Base-by-base conservation (phyloP, 2,329 filamentous ascomycete genomes). In the Capronia epimyces region DNA sequence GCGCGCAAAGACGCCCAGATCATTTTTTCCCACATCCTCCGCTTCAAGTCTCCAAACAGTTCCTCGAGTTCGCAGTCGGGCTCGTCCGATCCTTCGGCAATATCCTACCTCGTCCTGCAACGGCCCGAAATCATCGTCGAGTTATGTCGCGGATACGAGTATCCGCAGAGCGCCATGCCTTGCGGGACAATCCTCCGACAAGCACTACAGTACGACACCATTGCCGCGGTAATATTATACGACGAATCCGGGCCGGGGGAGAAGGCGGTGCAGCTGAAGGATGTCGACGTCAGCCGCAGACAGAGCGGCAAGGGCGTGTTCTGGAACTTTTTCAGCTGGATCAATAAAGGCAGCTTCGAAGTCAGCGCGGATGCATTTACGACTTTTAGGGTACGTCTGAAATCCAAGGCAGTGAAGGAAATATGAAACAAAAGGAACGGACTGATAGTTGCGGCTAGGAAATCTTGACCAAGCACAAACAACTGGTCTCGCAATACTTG, bases 271-370 rank as follows among this genome's bases (percentile, higher is more conserved):
- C 86, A 89, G 36, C 75, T 95, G 32, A 82, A 79, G 45, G 83
- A 81, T 18, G 87, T 96, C 56, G 86, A 93, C 63, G 81, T 85
- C 41, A 84, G 88, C 53, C 72, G 82, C 34, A 82, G 80, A 27
- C 86, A 93, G 62, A 85, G 80, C 41, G 90, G 90, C 10, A 79
- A 82, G 39, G 91, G 91, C 2, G 82, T 96, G 1, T 96, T 98
- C 67, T 98, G 93, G 93, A 84, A 81, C 41, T 97, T 97, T 71
- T 97, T 98, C 65, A 82, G 86, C 55, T 98, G 91, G 89, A 95
- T 98, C 63, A 90, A 97, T 71, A 89, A 89, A 70, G 89, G 89
- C 61, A 90, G 87, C 24, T 98, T 98, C 64, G 93, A 98, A 73
- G 88, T 97, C 59, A 90, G 89, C 63, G 91, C 93, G 25, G 93